Evolutionary conservation across 768 basidiomycete species (phyloP), one percentile per base, ranked within the genome.

Genomic region (Leucocoprinus leucothites): DNA sequence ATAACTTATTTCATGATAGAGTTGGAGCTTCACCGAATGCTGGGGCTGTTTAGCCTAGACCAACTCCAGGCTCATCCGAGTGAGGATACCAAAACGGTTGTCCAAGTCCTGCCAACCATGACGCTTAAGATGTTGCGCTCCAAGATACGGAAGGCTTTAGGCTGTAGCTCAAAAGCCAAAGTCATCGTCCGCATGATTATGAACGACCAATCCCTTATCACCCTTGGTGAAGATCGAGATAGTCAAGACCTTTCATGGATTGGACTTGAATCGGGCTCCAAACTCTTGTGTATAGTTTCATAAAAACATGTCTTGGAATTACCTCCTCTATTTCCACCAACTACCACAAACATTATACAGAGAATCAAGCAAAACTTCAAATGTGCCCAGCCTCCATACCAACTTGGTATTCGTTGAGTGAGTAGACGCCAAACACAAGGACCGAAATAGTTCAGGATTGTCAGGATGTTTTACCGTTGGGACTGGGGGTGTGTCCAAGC

Each of bases 91-190:
- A 60, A 58, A 61, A 46, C 63, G 36, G 57, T 63, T 18, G 58
- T 91, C 16, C 82, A 78, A 31, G 81, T 86, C 0, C 73, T 94
- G 14, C 84, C 86, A 42, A 83, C 78, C 2, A 89, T 91, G 86
- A 72, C 82, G 14, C 63, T 92, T 21, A 79, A 78, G 38, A 67
- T 74, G n/a, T 74, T 94, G 53, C 80, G 85, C 46, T 67, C 80
- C 53, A 93, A 89, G 64, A 63, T 86, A 43, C 71, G 76, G 38
- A 92, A 89, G 63, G 65, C 71, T 3, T 38, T 74, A 58, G 76
- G 69, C 56, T 64, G 58, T 40, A 64, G 67, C 56, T 58, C 67
- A 7, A 64, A 66, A 35, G 67, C 63, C 34, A 67, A 65, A 14
- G 61, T 84, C 18, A 63, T 63, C 45, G 61, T 91, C 28, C 90